phyloP scores from a whole-genome alignment of 306 rosid genomes.

The Lagenaria siceraria region DNA sequence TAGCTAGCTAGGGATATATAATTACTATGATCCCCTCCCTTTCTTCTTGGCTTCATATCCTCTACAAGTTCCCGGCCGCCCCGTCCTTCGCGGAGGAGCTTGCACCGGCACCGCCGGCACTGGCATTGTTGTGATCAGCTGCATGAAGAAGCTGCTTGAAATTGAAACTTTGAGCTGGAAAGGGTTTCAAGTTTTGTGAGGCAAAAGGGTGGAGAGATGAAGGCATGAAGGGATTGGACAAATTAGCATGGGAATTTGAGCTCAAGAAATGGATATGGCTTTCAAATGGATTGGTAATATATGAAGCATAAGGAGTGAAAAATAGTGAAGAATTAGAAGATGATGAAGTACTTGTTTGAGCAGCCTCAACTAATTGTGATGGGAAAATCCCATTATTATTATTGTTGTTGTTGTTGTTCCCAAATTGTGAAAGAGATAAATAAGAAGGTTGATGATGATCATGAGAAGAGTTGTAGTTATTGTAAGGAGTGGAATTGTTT shows the following conservation, averaged over 20 bases:
- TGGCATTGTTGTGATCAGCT: slow-evolving; percentile 9
- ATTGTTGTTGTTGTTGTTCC: slow-evolving; percentile 22
- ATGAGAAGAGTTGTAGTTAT: slow-evolving; percentile 20
- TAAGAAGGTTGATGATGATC: slow-evolving; percentile 24
- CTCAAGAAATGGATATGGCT: slow-evolving; percentile 37
- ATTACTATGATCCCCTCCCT: neutral
- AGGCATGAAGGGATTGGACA: slow-evolving; percentile 29
- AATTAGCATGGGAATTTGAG: slow-evolving; percentile 18
- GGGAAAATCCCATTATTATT: slow-evolving; percentile 39
- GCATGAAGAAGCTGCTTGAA: slow-evolving; percentile 37
- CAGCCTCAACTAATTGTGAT: slow-evolving; percentile 17
- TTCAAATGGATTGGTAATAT: slow-evolving; percentile 23
- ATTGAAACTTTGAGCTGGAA: slow-evolving; percentile 16
- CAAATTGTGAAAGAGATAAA: slow-evolving; percentile 50
- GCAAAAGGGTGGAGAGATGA: slow-evolving; percentile 29
- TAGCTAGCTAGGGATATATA: neutral
- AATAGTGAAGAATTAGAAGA: slow-evolving; percentile 30
- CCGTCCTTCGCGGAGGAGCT: neutral
- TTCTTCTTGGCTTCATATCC: neutral
- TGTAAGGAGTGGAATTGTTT: slow-evolving; percentile 32
- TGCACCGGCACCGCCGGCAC: neutral
- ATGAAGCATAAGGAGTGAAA: slow-evolving; percentile 37
- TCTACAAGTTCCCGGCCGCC: slow-evolving; percentile 9
- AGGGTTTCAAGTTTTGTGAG: slow-evolving; percentile 16
- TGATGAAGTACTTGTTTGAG: slow-evolving; percentile 12